Percentiles rank a stretch among this genome's conserved stretches.
Evolutionary conservation across 176 grass and related monocot genomes (phyloP).

Genomic region (Phoenix dactylifera): DNA sequence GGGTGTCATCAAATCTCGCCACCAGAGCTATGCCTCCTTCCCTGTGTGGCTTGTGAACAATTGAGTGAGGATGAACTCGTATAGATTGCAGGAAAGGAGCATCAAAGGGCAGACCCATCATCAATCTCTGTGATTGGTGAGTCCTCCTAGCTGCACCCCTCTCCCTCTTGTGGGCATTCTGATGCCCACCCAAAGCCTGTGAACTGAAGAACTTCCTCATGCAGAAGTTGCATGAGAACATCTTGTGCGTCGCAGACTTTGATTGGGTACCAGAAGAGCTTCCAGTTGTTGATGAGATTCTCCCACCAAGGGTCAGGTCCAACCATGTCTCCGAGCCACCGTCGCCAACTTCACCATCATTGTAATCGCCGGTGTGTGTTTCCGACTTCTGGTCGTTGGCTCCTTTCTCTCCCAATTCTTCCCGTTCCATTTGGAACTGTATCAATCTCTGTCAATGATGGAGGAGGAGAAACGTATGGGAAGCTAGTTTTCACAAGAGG

Average conservation of each 20-base stretch:
- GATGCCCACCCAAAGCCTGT: conserved; percentile 76
- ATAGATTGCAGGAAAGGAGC: conserved; percentile 48
- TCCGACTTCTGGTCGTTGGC: conserved; percentile 13
- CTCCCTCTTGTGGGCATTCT: conserved; percentile 91
- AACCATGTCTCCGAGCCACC: conserved; percentile 37
- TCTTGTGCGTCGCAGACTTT: conserved; percentile 34
- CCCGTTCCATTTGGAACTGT: conserved; percentile 15
- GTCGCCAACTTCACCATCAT: conserved; percentile 24
- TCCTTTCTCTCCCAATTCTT: conserved; percentile 40
- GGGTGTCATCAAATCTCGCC: conserved; percentile 34
- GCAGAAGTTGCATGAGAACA: conserved; percentile 89
- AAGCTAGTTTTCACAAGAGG: conserved; percentile 18
- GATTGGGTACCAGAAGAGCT: conserved; percentile 27
- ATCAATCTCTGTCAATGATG: neutral
- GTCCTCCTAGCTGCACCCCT: conserved; percentile 54
- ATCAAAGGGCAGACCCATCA: conserved; percentile 24
- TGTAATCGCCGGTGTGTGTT: conserved; percentile 2
- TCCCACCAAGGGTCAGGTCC: conserved; percentile 31
- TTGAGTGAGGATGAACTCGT: conserved; percentile 50
- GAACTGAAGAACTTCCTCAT: conserved; percentile 88
- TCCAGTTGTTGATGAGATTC: conserved; percentile 7
- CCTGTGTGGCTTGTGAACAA: conserved; percentile 32
- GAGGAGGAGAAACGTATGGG: conserved; percentile 16
- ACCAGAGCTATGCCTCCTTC: conserved; percentile 22
- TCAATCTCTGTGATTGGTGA: conserved; percentile 26